These are phyloP conservation scores for Castanopsis chinensis DNA, from an alignment of 306 rosid species.

Conservation along the genomic window DNA sequence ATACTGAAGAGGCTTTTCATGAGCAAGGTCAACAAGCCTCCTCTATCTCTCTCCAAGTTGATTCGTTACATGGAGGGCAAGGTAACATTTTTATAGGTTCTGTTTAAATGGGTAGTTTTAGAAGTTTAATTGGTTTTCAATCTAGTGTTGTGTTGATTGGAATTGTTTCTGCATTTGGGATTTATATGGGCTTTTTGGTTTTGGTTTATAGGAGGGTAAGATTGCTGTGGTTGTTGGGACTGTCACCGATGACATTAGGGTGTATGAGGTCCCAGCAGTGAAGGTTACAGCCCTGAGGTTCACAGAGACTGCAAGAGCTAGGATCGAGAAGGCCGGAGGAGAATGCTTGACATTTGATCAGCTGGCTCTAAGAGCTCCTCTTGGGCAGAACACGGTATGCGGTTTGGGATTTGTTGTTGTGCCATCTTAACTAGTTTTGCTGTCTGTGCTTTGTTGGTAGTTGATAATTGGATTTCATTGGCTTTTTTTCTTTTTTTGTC, in stretches of 20 bases:
- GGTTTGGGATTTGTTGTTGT: background rate
- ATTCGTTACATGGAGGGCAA: slow-evolving; percentile 51
- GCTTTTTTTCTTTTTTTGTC: background rate
- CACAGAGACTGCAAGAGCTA: slow-evolving; percentile 69
- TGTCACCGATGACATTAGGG: slow-evolving; percentile 57
- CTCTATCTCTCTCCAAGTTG: slow-evolving; percentile 65
- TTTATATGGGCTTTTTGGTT: background rate
- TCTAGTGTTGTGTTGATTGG: too few relatives aligned
- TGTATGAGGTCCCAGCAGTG: slow-evolving; percentile 44
- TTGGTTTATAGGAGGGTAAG: slow-evolving; percentile 37
- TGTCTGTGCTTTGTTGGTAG: background rate
- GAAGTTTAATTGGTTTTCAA: too few relatives aligned
- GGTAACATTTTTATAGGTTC: slow-evolving; percentile 3
- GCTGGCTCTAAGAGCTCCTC: slow-evolving; percentile 60
- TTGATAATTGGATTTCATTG: background rate
- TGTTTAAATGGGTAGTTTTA: background rate
- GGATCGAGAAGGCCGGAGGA: slow-evolving; percentile 74
- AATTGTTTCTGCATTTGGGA: background rate
- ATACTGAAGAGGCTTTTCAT: slow-evolving; percentile 62
- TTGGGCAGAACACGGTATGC: slow-evolving; percentile 62
- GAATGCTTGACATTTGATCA: slow-evolving; percentile 63
- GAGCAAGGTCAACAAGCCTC: slow-evolving; percentile 76
- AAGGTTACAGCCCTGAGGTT: slow-evolving; percentile 68
- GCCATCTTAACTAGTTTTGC: background rate
- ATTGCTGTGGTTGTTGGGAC: slow-evolving; percentile 59